These are phyloP conservation scores for Suhomyces choctaworum DNA, from an alignment of 1,139 yeast genomes.

Conservation along the genomic window DNA sequence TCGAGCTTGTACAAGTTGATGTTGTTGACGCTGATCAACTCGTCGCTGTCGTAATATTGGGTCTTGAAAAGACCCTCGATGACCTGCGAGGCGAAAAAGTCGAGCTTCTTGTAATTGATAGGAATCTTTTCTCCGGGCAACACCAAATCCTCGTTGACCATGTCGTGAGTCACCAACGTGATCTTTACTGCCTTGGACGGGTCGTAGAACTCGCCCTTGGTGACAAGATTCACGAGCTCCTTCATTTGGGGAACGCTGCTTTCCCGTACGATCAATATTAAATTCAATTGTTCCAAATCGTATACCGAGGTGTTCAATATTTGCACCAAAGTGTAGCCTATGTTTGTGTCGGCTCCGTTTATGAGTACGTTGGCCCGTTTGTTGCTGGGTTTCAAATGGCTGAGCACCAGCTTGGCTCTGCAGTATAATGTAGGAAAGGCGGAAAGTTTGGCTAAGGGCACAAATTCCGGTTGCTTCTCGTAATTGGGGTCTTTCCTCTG, in stretches of 20 bases:
- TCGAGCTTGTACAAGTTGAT: slow-evolving; percentile 36
- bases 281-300: slow-evolving; percentile 23
- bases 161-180: slow-evolving; percentile 36
- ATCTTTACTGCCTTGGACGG: slow-evolving; percentile 25
- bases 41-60: slow-evolving; percentile 21
- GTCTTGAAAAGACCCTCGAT: slow-evolving; percentile 34
- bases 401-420: slow-evolving; percentile 41
- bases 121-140: slow-evolving; percentile 41
- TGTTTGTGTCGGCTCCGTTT: slow-evolving; percentile 47
- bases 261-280: slow-evolving; percentile 38
- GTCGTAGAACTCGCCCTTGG: slow-evolving; percentile 22
- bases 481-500: neutral
- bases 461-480: slow-evolving; percentile 17
- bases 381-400: slow-evolving; percentile 23
- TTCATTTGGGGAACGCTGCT: slow-evolving; percentile 23
- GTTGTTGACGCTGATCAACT: slow-evolving; percentile 23
- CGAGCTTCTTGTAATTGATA: slow-evolving; percentile 40
- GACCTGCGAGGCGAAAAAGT: slow-evolving; percentile 42
- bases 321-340: slow-evolving; percentile 42
- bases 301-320: slow-evolving; percentile 29
- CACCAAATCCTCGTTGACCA: slow-evolving; percentile 36
- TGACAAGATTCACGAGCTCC: slow-evolving; percentile 24
- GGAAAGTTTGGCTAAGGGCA: slow-evolving; percentile 38
- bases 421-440: slow-evolving; percentile 40
- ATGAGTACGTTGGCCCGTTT: slow-evolving; percentile 33